phyloP scores from a whole-genome alignment of 768 basidiomycete genomes.

The Russula vinacea region DNA sequence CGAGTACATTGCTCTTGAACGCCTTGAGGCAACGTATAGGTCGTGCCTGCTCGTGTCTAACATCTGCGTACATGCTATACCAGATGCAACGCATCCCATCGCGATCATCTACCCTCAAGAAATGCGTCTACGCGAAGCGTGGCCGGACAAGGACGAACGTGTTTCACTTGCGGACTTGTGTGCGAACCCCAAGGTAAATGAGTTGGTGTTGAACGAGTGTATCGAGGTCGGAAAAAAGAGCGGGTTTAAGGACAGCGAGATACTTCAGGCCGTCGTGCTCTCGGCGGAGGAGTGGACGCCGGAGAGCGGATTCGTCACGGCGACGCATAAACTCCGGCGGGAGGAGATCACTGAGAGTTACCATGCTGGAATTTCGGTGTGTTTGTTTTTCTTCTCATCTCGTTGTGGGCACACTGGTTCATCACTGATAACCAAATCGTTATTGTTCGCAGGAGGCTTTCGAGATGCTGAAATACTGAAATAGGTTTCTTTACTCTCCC shows the following conservation, averaged over 20 bases:
- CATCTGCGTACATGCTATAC: constrained; percentile 76
- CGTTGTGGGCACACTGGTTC: not conserved
- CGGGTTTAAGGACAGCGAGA: constrained; percentile 76
- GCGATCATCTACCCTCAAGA: constrained; percentile 85
- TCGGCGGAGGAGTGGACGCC: constrained; percentile 90
- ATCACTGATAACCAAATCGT: no score
- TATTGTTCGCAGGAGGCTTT: not conserved
- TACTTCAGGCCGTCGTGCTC: constrained; percentile 72
- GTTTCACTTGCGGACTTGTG: constrained; percentile 55
- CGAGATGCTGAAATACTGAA: not conserved
- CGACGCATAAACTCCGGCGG: constrained; percentile 88
- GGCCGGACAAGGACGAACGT: constrained; percentile 44
- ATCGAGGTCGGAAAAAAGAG: constrained; percentile 81
- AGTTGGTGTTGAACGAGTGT: constrained; percentile 69
- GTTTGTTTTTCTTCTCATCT: constrained; percentile 19
- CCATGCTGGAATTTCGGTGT: constrained; percentile 58
- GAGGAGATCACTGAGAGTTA: constrained; percentile 66
- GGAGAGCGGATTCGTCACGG: constrained; percentile 82
- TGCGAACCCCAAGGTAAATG: constrained; percentile 50
- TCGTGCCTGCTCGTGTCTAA: constrained; percentile 74
- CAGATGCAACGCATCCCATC: constrained; percentile 78
- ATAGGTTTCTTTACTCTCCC: not conserved
- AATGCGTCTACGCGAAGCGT: constrained; percentile 57
- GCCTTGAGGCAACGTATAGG: constrained; percentile 85
- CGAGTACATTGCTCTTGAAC: constrained; percentile 92